Conservation (phyloP, 257 asterid genomes). For the Cynanchum wilfordii region DNA sequence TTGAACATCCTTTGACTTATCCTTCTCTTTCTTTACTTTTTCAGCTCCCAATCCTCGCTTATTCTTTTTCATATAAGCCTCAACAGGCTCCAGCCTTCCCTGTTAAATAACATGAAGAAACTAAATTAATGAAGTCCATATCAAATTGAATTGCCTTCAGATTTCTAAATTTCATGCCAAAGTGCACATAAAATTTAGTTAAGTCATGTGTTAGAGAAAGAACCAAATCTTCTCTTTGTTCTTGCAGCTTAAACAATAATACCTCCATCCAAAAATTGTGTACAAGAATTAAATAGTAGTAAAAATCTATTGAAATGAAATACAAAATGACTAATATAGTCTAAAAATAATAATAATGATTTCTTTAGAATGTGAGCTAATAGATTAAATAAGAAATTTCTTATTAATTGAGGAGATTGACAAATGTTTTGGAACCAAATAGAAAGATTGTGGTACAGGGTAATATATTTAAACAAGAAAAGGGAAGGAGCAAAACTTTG, state of each 20-base stretch:
- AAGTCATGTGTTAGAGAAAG: not conserved
- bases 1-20: conserved; percentile 17
- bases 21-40: conserved; percentile 36
- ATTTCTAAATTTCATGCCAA: not conserved
- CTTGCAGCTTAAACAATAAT: not conserved
- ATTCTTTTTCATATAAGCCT: conserved; percentile 57
- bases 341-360: too few species aligned
- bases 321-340: not conserved
- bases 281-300: not conserved
- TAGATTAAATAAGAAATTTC: too few species aligned
- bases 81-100: conserved; percentile 91
- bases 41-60: conserved; percentile 90
- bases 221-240: not conserved
- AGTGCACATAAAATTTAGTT: not conserved
- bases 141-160: not conserved
- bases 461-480: too few species aligned
- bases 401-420: too few species aligned
- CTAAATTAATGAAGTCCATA: conserved; percentile 9
- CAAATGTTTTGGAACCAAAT: too few species aligned
- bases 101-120: conserved; percentile 26
- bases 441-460: too few species aligned
- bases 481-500: too few species aligned
- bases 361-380: too few species aligned
- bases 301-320: not conserved
- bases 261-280: too few species aligned